Evolutionary conservation across 768 basidiomycete genomes (phyloP).

Genomic region (Tephrocybe rancida): DNA sequence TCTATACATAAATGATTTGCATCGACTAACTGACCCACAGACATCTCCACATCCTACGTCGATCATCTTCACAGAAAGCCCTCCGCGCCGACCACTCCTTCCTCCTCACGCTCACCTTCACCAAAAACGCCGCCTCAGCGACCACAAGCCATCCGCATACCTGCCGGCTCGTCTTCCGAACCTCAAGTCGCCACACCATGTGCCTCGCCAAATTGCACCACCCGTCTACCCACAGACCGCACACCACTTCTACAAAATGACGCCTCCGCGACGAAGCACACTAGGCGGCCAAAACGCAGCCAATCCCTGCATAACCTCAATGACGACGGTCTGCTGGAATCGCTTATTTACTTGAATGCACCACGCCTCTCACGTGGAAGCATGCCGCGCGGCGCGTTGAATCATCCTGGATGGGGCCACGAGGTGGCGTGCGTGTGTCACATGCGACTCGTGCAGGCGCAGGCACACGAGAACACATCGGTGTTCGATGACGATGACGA

Average conservation of each 20-base stretch:
- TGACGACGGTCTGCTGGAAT: conserved; percentile 12
- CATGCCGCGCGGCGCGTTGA: conserved; percentile 12
- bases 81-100: conserved; percentile 48
- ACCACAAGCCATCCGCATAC: neutral
- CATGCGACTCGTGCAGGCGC: conserved; percentile 9
- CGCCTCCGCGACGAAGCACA: neutral
- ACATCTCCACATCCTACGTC: conserved; percentile 75
- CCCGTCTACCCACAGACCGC: conserved; percentile 1
- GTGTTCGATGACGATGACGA: conserved; percentile 12
- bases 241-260: conserved; percentile 10
- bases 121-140: conserved; percentile 18
- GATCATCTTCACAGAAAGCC: conserved; percentile 66
- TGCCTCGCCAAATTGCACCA: conserved; percentile 4
- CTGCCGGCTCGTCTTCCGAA: neutral
- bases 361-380: conserved; percentile 20
- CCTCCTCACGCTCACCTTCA: conserved; percentile 25
- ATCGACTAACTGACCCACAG: conserved; percentile 37
- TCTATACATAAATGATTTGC: conserved; percentile 3
- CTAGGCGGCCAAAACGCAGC: conserved; percentile 8
- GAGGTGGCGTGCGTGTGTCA: conserved; percentile 20
- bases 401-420: conserved; percentile 14
- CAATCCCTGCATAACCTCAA: conserved; percentile 17
- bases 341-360: conserved; percentile 20
- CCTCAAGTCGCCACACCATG: neutral
- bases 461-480: conserved; percentile 7